Base-by-base conservation (phyloP, 768 basidiomycete species). In the Arthromyces matolae region DNA sequence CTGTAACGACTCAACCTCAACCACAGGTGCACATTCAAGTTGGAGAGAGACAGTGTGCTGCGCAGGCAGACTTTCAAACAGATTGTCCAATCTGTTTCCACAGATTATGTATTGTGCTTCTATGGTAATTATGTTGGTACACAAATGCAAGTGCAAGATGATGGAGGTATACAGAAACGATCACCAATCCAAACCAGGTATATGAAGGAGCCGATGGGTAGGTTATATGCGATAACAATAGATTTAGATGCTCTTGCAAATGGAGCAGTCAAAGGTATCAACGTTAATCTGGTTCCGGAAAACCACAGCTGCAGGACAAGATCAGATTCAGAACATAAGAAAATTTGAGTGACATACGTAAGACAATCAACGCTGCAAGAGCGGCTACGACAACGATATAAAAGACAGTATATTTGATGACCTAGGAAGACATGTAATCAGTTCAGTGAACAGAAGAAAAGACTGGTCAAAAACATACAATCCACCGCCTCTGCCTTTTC, bases 401-500 rank as follows among this genome's bases (percentile, higher is more conserved):
- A 24, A 95, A 73, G 46, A 93, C 51, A 16, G 90, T 85, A 66
- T 94, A 94, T 65, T 90, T 93, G 62, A 89, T 69, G 59, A 92
- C 77, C 84, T 86, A 57, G 0, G 22, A 22, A 25, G 44, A n/a
- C 14, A 24, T 51, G 55, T 42, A 33, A 19, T 27, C 19, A 51
- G 35, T 32, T 4, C 50, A 13, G 42, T 19, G 20, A 14, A 16
- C 23, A 24, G 47, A 20, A 45, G 23, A 45, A 53, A 14, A 32
- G 43, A 33, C 32, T 10, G 5, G 20, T n/a, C n/a, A n/a, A n/a
- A n/a, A n/a, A 73, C 79, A 54, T 56, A 86, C 87, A 60, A 95
- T 95, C 88, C 89, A 93, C 57, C 94, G 74, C 47, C 94, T 79
- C 63, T 93, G 89, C 55, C 88, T 77, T 72, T 92, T 90, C 70